Evolutionary conservation across 768 basidiomycete genomes (phyloP).

Genomic region (Boletus coccyginus): DNA sequence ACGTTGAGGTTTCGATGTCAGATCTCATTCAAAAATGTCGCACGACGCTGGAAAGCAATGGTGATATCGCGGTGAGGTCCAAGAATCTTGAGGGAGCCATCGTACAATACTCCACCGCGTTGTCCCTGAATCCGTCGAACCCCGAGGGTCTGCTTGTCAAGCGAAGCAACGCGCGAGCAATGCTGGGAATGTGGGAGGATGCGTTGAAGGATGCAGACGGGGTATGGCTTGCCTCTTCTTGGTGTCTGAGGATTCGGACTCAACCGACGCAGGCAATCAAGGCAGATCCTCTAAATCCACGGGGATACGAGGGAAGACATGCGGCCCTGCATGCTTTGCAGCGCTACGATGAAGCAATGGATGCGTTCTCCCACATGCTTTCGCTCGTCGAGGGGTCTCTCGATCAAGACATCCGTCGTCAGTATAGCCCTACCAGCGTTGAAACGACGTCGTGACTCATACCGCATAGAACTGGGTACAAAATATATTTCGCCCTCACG

Average conservation of each 20-base stretch:
- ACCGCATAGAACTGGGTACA: not conserved
- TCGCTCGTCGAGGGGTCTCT: not conserved
- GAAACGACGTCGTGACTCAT: not conserved
- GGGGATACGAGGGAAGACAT: conserved; percentile 4
- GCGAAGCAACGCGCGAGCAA: conserved; percentile 1
- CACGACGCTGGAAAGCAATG: not conserved
- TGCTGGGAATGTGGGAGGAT: not conserved
- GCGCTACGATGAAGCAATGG: not conserved
- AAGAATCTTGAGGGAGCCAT: not conserved
- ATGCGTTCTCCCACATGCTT: not conserved
- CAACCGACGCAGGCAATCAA: not conserved
- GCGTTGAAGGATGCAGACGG: conserved; percentile 13
- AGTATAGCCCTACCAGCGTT: not conserved
- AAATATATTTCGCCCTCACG: not conserved
- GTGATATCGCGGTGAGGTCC: not conserved
- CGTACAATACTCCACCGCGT: not conserved
- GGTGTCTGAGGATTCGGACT: fast-evolving
- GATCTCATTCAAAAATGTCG: not conserved
- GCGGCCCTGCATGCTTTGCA: not conserved
- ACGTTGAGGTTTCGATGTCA: no score
- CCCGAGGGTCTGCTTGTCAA: not conserved
- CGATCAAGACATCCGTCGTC: not conserved
- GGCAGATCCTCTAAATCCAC: not conserved
- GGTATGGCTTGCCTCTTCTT: not conserved
- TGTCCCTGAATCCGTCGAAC: not conserved